These are phyloP conservation scores for Amanita phalloides DNA, from an alignment of 768 basidiomycete genomes.

Conservation along the genomic window DNA sequence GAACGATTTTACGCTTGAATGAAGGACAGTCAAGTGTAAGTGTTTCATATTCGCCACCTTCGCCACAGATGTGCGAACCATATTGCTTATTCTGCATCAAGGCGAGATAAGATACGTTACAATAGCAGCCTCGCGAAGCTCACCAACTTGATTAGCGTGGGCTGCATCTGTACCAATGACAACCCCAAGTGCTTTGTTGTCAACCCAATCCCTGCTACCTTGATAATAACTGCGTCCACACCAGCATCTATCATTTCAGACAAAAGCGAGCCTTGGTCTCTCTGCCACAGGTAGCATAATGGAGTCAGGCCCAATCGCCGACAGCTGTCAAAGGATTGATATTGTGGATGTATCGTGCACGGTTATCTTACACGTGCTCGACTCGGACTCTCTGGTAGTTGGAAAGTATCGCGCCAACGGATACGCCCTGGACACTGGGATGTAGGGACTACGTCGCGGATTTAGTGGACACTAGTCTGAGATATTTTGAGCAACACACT, in stretches of 20 bases:
- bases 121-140: conserved; percentile 10
- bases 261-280: conserved; percentile 78
- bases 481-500: conserved; percentile 28
- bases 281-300: conserved; percentile 89
- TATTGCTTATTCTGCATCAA: conserved; percentile 57
- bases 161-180: conserved; percentile 62
- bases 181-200: conserved; percentile 69
- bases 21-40: conserved; percentile 84
- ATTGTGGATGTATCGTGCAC: not conserved
- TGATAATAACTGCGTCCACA: conserved; percentile 80
- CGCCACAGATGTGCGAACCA: conserved; percentile 91
- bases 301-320: conserved; percentile 69
- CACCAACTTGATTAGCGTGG: conserved; percentile 64
- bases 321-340: conserved; percentile 40
- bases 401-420: conserved; percentile 94
- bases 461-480: conserved; percentile 1
- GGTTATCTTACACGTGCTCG: conserved; percentile 78
- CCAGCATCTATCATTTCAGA: conserved; percentile 76
- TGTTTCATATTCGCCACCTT: conserved; percentile 97
- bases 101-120: not conserved
- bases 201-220: conserved; percentile 92
- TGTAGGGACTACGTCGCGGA: conserved; percentile 42
- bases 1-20: conserved; percentile 65
- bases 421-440: conserved; percentile 78
- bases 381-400: conserved; percentile 96